phyloP scores from a whole-genome alignment of 345 rosid genomes.

The Triadica sebifera region DNA sequence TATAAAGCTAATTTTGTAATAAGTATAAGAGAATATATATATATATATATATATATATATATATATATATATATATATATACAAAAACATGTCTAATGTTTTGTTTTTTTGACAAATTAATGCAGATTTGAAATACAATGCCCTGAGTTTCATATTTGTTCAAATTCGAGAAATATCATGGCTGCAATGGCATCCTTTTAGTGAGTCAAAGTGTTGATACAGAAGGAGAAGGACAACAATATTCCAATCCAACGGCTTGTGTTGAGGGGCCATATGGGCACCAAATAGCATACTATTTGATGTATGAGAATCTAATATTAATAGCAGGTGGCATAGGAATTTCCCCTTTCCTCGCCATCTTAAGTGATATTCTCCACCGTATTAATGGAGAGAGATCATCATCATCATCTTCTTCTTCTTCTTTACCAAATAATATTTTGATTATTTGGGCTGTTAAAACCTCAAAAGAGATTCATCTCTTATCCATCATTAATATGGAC shows the following conservation, averaged over 20 bases:
- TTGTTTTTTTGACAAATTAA: too few relatives aligned
- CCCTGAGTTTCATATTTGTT: slow-evolving; percentile 80
- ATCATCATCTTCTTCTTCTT: too few relatives aligned
- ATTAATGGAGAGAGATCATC: neutral
- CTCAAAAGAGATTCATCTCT: slow-evolving; percentile 71
- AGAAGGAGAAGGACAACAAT: slow-evolving; percentile 21
- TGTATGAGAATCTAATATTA: slow-evolving; percentile 72
- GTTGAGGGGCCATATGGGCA: slow-evolving; percentile 94
- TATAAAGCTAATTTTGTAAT: too few relatives aligned
- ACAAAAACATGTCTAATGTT: too few relatives aligned
- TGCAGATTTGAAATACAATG: slow-evolving; percentile 67
- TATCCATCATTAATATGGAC: slow-evolving; percentile 51
- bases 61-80: too few relatives aligned
- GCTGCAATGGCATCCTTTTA: slow-evolving; percentile 98
- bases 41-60: too few relatives aligned
- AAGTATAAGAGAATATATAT: too few relatives aligned
- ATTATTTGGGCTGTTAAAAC: slow-evolving; percentile 78
- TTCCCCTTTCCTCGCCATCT: slow-evolving; percentile 77
- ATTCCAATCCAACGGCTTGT: slow-evolving; percentile 52
- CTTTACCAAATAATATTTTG: slow-evolving; percentile 48
- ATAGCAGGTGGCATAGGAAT: slow-evolving; percentile 95
- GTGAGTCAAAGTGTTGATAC: slow-evolving; percentile 50
- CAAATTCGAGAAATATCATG: slow-evolving; percentile 75
- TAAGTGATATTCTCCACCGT: slow-evolving; percentile 71
- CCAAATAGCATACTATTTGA: slow-evolving; percentile 68